These are phyloP conservation scores for Neurospora sp. DNA, from an alignment of 495 filamentous ascomycete species.

Conservation along the genomic window DNA sequence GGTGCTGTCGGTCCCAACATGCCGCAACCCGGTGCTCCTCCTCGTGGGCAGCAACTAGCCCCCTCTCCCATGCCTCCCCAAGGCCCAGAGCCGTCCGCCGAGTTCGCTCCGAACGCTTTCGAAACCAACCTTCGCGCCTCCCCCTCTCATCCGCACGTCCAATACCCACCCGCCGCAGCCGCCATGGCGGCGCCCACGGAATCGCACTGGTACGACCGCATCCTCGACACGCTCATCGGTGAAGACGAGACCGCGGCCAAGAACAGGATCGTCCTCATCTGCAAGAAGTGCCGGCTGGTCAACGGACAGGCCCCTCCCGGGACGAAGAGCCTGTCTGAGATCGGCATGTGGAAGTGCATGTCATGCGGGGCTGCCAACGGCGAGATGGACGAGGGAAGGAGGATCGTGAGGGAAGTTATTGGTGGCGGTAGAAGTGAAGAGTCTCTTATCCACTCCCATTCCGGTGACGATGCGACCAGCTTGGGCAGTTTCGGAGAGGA, in stretches of 20 bases:
- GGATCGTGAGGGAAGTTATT: constrained; percentile 45
- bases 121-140: constrained; percentile 28
- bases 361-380: constrained; percentile 82
- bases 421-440: constrained; percentile 6
- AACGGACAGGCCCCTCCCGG: constrained; percentile 96
- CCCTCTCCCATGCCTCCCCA: constrained; percentile 12
- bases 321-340: constrained; percentile 60
- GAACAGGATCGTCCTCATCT: constrained; percentile 86
- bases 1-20: constrained; percentile 1
- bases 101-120: constrained; percentile 49
- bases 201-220: constrained; percentile 84
- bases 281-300: constrained; percentile 70
- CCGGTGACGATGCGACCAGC: not conserved
- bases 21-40: constrained; percentile 5
- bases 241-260: constrained; percentile 91
- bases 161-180: constrained; percentile 23
- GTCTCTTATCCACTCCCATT: not conserved
- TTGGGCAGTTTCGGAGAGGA: not conserved
- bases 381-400: constrained; percentile 55
- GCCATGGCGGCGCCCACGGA: constrained; percentile 34
- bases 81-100: constrained; percentile 28
- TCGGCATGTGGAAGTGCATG: constrained; percentile 84
- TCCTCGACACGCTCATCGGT: constrained; percentile 83
- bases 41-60: constrained; percentile 13
- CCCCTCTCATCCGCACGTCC: constrained; percentile 15